Conservation (phyloP, 2,329 filamentous ascomycete genomes). For the Aspergillus caelatus region DNA sequence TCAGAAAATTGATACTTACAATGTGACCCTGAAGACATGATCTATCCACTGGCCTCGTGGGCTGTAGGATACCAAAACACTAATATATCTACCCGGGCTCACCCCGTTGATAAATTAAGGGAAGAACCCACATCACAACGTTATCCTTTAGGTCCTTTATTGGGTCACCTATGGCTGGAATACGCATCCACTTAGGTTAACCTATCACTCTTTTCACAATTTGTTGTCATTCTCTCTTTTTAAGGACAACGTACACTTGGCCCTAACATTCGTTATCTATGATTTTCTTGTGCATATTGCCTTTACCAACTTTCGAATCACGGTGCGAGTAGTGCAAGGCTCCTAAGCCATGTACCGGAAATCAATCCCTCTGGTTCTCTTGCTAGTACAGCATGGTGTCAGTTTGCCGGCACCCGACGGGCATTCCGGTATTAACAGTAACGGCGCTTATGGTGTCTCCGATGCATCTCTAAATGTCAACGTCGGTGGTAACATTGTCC, state of each 20-base stretch:
- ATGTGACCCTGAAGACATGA: not conserved
- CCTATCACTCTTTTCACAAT: not conserved
- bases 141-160: not conserved
- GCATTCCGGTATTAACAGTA: not conserved
- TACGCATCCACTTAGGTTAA: not conserved
- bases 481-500: not conserved
- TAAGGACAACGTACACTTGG: not conserved
- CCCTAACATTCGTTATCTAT: not conserved
- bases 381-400: not conserved
- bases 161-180: not conserved
- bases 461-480: not conserved
- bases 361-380: not conserved
- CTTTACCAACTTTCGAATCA: not conserved
- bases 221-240: not conserved
- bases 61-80: not conserved
- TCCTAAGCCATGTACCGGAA: not conserved
- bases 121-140: not conserved
- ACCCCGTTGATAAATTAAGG: not conserved
- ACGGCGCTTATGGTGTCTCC: not conserved
- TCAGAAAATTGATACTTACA: not conserved
- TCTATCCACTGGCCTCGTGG: not conserved
- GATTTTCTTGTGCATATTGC: not conserved
- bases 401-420: not conserved
- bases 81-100: not conserved
- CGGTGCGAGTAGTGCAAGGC: not conserved